A percentile compares a stretch with the other conserved stretches of the same genome.
phyloP scores from a whole-genome alignment of 2,329 filamentous ascomycete genomes.

The Fusarium veterinarium region DNA sequence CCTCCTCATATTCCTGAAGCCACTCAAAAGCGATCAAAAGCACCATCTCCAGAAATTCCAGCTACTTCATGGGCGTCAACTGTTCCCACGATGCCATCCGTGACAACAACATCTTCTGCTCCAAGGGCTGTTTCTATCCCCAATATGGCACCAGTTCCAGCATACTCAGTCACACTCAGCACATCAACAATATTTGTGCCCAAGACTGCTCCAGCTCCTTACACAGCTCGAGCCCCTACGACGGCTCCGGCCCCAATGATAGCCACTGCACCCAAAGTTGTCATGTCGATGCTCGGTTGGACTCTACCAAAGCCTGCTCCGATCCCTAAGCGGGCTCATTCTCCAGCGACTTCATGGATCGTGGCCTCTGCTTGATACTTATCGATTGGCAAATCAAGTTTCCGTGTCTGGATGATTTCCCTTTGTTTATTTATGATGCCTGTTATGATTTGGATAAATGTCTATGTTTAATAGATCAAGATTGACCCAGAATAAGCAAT shows the following conservation, averaged over 20 bases:
- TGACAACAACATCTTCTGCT: not conserved
- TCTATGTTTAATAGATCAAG: not conserved
- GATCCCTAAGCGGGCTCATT: slow-evolving; percentile 10
- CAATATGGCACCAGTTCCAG: not conserved
- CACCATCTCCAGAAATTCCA: not conserved
- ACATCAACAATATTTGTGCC: slow-evolving; percentile 7
- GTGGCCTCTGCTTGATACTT: slow-evolving; percentile 2
- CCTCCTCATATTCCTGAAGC: not conserved
- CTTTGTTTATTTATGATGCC: not conserved
- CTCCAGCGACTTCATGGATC: slow-evolving; percentile 14
- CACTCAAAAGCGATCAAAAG: not conserved
- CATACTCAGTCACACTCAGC: not conserved
- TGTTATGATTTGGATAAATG: not conserved
- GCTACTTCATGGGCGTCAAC: not conserved
- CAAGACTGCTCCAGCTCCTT: slow-evolving; percentile 12
- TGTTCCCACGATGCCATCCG: not conserved
- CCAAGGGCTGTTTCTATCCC: not conserved
- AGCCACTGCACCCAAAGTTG: slow-evolving; percentile 15
- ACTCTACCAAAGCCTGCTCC: slow-evolving; percentile 21
- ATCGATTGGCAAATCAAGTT: no score
- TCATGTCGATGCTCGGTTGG: slow-evolving; percentile 17
- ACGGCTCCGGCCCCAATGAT: slow-evolving; percentile 23
- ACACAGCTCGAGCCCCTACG: slow-evolving; percentile 12
- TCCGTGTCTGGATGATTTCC: no score
- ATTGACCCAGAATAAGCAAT: not conserved